Base-by-base conservation (phyloP, 768 basidiomycete genomes). In the Naganishia vaughanmartiniae region DNA sequence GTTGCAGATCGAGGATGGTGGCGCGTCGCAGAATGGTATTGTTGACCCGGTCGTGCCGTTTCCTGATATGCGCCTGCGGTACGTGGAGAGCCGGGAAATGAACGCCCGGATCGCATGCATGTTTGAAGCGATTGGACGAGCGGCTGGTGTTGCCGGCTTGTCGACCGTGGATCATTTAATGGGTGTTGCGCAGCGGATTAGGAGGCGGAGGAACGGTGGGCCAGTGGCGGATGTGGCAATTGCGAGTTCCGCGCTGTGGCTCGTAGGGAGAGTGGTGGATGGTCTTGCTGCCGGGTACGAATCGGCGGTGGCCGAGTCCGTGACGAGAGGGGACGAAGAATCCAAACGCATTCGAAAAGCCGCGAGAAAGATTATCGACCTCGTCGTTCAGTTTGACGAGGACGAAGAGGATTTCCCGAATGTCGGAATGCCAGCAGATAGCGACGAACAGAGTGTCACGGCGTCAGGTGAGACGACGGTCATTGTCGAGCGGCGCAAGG, bases 131-230 rank as follows among this genome's bases (percentile, higher is more conserved):
- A 81, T 94, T 30, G 93, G 93, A 2, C 76, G 77, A 21, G 89
- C 88, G 14, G 87, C 85, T 2, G 89, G 89, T 0, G 88, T 90
- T 66, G 83, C 84, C 19, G 87, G 87, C 63, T 82, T 93, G 31
- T 90, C 77, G 56, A 69, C 87, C 72, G 84, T 92, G 10, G 87
- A 93, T 5, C 90, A 93, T 74, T 94, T 95, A 88, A 88, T 95
- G 15, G 66, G 71, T 72, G 80, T 87, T 15, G 85, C 84, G 55
- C 83, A 87, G 15, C 85, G 85, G 0, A 86, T 85, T 4, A 81
- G 86, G 28, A 82, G 79, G 21, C 84, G 83, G 12, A 79, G 75
- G 12, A 82, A 83, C 30, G 48, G 48, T 26, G 24, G 48, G 4
- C n/a, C 24, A 12, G n/a, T 7, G n/a, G 48, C 48, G n/a, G 85